Evolutionary conservation across 148 eudicot genomes (phyloP), one percentile per base, ranked within the genome.

Genomic region (Silene uniflora): DNA sequence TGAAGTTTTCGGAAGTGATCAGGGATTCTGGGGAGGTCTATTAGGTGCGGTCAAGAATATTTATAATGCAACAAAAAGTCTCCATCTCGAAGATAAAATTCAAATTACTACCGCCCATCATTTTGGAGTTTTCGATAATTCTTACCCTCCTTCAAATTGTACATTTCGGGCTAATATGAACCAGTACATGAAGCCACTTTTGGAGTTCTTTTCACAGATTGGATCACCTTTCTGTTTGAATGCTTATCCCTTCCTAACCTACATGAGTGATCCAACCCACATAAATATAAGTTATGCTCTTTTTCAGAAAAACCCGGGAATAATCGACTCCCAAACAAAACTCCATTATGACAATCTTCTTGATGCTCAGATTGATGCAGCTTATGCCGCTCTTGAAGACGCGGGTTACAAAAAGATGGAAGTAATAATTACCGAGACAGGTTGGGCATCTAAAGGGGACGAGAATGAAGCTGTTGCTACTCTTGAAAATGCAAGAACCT

Each of bases 381-480:
- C 93, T 49, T 91, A 91, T 85, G 87, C 89, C 76, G 97, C 97
- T 80, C 70, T 91, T 73, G 90, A 91, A 82, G 91, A 84, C 83
- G 87, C 89, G 24, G 97, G 91, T 25, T 87, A 55, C 63, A 52
- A 73, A 23, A 88, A 89, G 73, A 91, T 89, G 97, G 97, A 91
- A 69, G 88, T 91, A 39, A 86, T 91, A 81, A 64, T 91, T 42
- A 89, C 97, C 3, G 97, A 91, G 87, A 91, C 97, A 10, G 97
- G 97, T 72, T 91, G 97, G 97, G 93, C 97, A 66, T 91, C 97
- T 70, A 80, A 39, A 32, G 97, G 97, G 27, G 93, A 88, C 84
- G 82, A 84, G 70, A 84, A 73, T 82, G 97, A 91, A 83, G 84
- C 77, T 42, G 97, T 82, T 29, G 97, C 97, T 5, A 91, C 97